Evolutionary conservation across 225 moss, liverwort and hornwort genomes (phyloP), one percentile per base, ranked within the genome.

Genomic region (Polytrichum formosum): DNA sequence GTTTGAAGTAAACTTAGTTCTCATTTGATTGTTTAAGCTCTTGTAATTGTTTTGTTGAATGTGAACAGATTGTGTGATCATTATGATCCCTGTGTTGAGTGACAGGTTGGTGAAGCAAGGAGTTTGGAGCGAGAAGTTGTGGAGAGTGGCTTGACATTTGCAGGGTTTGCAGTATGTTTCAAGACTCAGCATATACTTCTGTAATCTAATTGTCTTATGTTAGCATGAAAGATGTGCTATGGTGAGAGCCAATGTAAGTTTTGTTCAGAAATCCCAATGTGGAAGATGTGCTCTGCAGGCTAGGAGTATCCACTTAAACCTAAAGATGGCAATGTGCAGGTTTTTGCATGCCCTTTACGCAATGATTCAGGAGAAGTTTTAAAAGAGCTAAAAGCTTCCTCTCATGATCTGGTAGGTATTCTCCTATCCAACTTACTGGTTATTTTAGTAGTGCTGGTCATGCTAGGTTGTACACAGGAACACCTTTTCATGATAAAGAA

Each of bases 261-360:
- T 46, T 46, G 46, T 16, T 46, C 46, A 46, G 46, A 2, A 46
- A 46, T 46, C 4, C 46, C 46, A 16, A 46, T 16, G 46, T 13
- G 46, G 13, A 46, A 16, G 46, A 46, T 13, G 13, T 46, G 46
- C 16, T 46, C 13, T 46, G 46, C 46, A 13, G 46, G 46, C 4
- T 13, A 46, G 3, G 16, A 46, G 13, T 46, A 13, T 13, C 46
- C 13, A 46, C 16, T 46, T 13, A 16, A 22, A 54, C 19, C 1
- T 18, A 13, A 18, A 18, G n/a, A 21, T 67, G 67, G 1, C 7
- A 56, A 58, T 65, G 19, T 77, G 77, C 85, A 94, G 92, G 92
- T 97, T 28, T 97, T 97, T 84, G 97, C 97, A 26, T 94, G 97
- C 60, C 94, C 97, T 30, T 83, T 97, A 76, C 92, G 97, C 28